These are phyloP conservation scores for Euphrasia confusa DNA, from an alignment of 257 asterid genomes.

Conservation along the genomic window DNA sequence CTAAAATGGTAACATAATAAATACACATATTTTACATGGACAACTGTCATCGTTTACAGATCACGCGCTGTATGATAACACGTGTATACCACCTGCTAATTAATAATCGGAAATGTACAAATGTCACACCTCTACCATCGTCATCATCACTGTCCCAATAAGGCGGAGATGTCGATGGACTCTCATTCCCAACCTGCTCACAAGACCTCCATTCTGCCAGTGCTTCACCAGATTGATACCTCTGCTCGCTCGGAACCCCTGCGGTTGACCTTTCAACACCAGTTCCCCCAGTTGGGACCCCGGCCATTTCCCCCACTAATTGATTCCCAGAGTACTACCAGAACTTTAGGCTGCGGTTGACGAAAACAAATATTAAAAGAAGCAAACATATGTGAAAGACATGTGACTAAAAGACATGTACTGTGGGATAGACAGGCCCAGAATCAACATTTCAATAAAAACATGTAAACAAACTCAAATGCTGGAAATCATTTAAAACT, in stretches of 20 bases:
- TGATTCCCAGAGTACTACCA: too few species aligned
- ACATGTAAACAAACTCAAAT: slow-evolving; percentile 14
- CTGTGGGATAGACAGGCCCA: background rate
- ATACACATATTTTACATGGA: background rate
- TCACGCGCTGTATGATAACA: background rate
- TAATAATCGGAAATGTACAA: slow-evolving; percentile 2
- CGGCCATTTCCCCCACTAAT: slow-evolving; percentile 41
- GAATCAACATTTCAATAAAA: background rate
- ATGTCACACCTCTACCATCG: slow-evolving; percentile 48
- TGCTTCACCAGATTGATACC: slow-evolving; percentile 49
- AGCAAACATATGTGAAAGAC: too few species aligned
- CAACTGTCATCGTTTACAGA: background rate
- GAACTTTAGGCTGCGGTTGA: too few species aligned
- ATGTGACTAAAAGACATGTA: background rate
- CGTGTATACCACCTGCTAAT: background rate
- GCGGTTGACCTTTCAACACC: slow-evolving; percentile 40
- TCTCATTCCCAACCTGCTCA: slow-evolving; percentile 60
- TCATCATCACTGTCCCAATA: slow-evolving; percentile 71
- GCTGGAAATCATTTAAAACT: too few species aligned
- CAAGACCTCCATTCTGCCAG: slow-evolving; percentile 68
- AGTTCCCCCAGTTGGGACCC: slow-evolving; percentile 37
- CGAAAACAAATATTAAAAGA: too few species aligned
- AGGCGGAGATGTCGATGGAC: slow-evolving; percentile 67
- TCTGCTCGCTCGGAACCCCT: slow-evolving; percentile 33
- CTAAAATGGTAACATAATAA: background rate